Percentiles rank a stretch among this genome's conserved stretches.
These are phyloP conservation scores for Boehmeria nivea DNA, from an alignment of 306 rosid species.

Conservation along the genomic window DNA sequence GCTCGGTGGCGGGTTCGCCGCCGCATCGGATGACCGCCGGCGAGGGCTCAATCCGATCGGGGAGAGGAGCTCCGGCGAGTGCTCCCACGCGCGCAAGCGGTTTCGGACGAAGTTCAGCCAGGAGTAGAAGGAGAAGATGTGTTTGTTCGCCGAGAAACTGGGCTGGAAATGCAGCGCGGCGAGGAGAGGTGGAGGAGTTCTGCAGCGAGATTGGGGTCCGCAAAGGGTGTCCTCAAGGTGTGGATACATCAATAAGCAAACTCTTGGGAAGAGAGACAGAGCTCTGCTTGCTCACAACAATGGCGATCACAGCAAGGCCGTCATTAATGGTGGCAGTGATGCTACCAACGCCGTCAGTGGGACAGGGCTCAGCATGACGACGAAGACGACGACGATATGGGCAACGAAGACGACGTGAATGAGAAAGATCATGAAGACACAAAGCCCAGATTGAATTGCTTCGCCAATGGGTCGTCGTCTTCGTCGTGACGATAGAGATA, in stretches of 20 bases:
- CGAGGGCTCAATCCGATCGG: constrained; percentile 4
- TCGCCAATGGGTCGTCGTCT: constrained; percentile 41
- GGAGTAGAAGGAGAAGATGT: constrained; percentile 89
- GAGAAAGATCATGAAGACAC: constrained; percentile 30
- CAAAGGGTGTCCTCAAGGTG: constrained; percentile 68
- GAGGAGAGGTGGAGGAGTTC: constrained; percentile 61
- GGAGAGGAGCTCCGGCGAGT: neutral
- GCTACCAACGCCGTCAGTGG: too few species aligned
- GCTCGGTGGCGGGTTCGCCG: constrained; percentile 36
- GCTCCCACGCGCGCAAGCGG: constrained; percentile 46
- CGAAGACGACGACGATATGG: neutral
- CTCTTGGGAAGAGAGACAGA: constrained; percentile 30
- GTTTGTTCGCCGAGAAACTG: constrained; percentile 49
- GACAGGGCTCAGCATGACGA: too few species aligned
- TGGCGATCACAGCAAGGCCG: neutral
- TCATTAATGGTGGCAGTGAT: neutral
- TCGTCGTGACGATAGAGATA: constrained; percentile 15
- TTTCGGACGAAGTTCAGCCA: constrained; percentile 68
- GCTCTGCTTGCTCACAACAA: neutral
- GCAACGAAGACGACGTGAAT: constrained; percentile 10
- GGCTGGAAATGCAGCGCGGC: constrained; percentile 75
- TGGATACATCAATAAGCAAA: constrained; percentile 93
- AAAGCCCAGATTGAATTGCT: constrained; percentile 37
- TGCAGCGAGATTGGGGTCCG: constrained; percentile 66
- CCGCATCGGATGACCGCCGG: constrained; percentile 32